Evolutionary conservation across 2,329 filamentous ascomycete genomes (phyloP).

Genomic region (Talaromyces sp.): DNA sequence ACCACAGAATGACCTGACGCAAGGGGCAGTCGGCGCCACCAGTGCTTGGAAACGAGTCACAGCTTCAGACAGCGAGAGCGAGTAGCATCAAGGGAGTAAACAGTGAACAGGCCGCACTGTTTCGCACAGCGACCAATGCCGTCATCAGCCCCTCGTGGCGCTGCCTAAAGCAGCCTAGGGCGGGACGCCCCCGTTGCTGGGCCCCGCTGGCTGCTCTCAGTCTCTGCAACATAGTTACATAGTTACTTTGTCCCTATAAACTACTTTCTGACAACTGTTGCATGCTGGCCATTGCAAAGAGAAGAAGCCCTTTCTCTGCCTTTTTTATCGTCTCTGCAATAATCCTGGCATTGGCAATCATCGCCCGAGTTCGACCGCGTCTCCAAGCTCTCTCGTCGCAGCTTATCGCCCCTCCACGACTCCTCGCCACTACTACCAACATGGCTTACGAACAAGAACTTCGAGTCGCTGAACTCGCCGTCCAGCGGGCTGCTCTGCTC

Average conservation of each 20-base stretch:
- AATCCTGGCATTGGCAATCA: conserved; percentile 39
- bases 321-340: conserved; percentile 32
- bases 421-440: conserved; percentile 20
- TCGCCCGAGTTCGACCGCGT: conserved; percentile 35
- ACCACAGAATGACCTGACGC: neutral
- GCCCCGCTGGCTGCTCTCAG: neutral
- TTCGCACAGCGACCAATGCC: conserved; percentile 5
- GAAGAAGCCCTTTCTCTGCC: conserved; percentile 15
- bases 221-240: neutral
- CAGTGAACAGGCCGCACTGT: neutral
- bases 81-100: neutral
- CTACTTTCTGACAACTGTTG: neutral
- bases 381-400: conserved; percentile 34
- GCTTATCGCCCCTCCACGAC: conserved; percentile 16
- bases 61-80: neutral
- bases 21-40: neutral
- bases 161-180: conserved; percentile 6
- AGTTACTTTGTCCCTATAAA: neutral
- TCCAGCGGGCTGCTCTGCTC: conserved; percentile 73
- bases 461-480: conserved; percentile 77
- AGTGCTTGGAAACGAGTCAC: neutral
- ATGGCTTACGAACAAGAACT: conserved; percentile 70
- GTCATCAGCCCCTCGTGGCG: conserved; percentile 10
- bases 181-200: neutral
- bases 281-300: conserved; percentile 1